phyloP scores from a whole-genome alignment of 345 rosid genomes.

The Mallotus nudiflorus region DNA sequence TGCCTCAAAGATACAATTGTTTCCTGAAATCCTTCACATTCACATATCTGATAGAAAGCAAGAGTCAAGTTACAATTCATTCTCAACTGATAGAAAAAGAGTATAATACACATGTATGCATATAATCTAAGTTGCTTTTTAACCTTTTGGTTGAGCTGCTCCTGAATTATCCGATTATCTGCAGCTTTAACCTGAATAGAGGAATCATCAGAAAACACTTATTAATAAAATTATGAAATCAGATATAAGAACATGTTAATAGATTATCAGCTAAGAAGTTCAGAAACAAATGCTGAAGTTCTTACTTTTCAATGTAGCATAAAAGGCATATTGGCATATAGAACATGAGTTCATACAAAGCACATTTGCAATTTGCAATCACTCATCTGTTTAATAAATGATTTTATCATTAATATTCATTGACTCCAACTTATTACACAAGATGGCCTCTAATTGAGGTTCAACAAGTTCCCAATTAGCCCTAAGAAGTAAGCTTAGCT shows the following conservation, averaged over 20 bases:
- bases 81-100: neutral
- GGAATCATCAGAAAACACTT: neutral
- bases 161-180: slow-evolving; percentile 86
- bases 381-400: neutral
- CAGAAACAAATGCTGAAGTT: neutral
- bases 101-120: neutral
- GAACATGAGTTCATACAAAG: neutral
- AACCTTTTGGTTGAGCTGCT: slow-evolving; percentile 88
- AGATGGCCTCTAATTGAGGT: neutral
- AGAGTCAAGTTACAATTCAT: slow-evolving; percentile 26
- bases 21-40: slow-evolving; percentile 72
- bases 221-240: neutral
- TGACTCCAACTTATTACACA: neutral
- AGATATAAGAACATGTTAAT: neutral
- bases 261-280: neutral
- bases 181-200: slow-evolving; percentile 81
- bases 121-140: neutral
- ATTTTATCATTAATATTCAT: neutral
- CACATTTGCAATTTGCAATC: neutral
- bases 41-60: slow-evolving; percentile 54
- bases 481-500: neutral
- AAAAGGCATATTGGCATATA: too few species aligned
- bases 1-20: slow-evolving; percentile 64
- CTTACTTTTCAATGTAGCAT: neutral
- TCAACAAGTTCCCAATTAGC: neutral